Conservation (phyloP, 768 basidiomycete species). For the Mycena albidolilacea region DNA sequence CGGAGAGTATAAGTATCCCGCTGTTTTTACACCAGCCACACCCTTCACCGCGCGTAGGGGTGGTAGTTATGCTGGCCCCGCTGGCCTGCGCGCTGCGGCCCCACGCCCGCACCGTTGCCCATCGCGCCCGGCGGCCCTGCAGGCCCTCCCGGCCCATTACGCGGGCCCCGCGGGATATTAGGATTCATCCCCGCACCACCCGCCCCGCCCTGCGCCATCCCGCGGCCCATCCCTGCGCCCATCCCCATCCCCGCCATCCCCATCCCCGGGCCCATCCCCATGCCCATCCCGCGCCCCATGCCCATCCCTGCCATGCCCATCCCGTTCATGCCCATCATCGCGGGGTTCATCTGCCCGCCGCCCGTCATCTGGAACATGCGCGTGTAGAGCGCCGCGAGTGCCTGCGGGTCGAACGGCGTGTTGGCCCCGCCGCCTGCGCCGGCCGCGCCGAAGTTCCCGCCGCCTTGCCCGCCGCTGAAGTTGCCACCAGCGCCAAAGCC, state of each 20-base stretch:
- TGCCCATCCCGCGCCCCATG: conserved; percentile 53
- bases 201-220: conserved; percentile 54
- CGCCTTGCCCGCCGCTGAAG: conserved; percentile 47
- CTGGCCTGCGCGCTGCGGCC: conserved; percentile 80
- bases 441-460: conserved; percentile 39
- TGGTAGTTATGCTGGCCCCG: conserved; percentile 88
- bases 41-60: conserved; percentile 78
- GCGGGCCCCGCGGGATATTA: conserved; percentile 77
- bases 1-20: conserved; percentile 6
- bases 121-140: conserved; percentile 66
- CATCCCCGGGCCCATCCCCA: conserved; percentile 53
- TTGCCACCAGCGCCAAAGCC: conserved; percentile 60
- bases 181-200: conserved; percentile 60
- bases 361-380: conserved; percentile 94
- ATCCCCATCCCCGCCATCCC: conserved; percentile 53
- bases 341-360: conserved; percentile 68
- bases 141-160: conserved; percentile 59
- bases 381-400: conserved; percentile 93
- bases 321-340: conserved; percentile 65
- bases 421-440: conserved; percentile 56
- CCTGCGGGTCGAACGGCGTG: conserved; percentile 91
- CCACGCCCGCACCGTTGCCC: conserved; percentile 68
- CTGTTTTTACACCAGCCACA: conserved; percentile 5
- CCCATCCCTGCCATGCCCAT: conserved; percentile 54
- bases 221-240: conserved; percentile 57